Percentiles rank a stretch among this genome's conserved stretches.
phyloP scores from a whole-genome alignment of 345 rosid species.

The Arabidopsis arenosa region DNA sequence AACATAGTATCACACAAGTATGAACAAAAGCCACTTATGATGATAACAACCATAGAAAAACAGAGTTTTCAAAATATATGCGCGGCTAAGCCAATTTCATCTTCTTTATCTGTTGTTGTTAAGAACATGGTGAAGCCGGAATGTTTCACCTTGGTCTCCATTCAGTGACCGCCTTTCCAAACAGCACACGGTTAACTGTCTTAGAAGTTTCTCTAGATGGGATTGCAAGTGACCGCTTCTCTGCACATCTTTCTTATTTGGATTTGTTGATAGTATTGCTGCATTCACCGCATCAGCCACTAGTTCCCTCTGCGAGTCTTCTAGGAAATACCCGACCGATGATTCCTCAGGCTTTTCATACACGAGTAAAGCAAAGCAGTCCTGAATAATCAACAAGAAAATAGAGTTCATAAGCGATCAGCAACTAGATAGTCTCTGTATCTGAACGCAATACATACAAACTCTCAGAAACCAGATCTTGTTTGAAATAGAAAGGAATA shows the following conservation, averaged over 20 bases:
- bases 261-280: slow-evolving; percentile 73
- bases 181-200: slow-evolving; percentile 86
- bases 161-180: slow-evolving; percentile 70
- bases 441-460: neutral
- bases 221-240: slow-evolving; percentile 59
- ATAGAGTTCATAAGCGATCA: slow-evolving; percentile 21
- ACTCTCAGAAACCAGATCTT: slow-evolving; percentile 1
- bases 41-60: slow-evolving; percentile 19
- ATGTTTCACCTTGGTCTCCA: slow-evolving; percentile 86
- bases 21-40: slow-evolving; percentile 36
- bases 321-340: slow-evolving; percentile 71
- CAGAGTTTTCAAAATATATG: slow-evolving; percentile 18
- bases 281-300: slow-evolving; percentile 91
- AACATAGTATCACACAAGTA: slow-evolving; percentile 37
- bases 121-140: slow-evolving; percentile 67
- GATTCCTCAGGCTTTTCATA: slow-evolving; percentile 73
- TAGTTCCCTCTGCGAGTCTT: slow-evolving; percentile 78
- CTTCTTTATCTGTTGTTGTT: slow-evolving; percentile 44
- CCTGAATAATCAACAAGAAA: slow-evolving; percentile 50
- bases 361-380: slow-evolving; percentile 84
- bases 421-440: neutral
- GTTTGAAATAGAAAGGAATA: slow-evolving; percentile 6
- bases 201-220: slow-evolving; percentile 72
- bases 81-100: slow-evolving; percentile 37
- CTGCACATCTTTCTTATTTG: slow-evolving; percentile 54